Conservation (phyloP, 345 rosid species). For the Cardamine chenopodiifolia region DNA sequence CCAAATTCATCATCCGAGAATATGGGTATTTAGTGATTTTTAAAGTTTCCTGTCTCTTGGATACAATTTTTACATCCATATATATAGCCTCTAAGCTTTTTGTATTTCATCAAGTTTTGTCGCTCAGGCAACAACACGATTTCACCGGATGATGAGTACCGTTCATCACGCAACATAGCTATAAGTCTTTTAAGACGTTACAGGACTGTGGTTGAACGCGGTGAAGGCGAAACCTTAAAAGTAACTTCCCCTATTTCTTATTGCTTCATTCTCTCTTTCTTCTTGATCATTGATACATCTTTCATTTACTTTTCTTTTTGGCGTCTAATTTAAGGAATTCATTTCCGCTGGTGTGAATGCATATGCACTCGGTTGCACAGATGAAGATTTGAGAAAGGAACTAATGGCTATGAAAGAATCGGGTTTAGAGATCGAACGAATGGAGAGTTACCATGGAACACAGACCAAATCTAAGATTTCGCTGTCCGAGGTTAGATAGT, state of each 20-base stretch:
- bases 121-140: slow-evolving; percentile 49
- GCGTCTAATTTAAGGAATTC: slow-evolving; percentile 61
- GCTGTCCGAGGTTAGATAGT: slow-evolving; percentile 58
- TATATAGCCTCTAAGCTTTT: not conserved
- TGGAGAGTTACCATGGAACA: slow-evolving; percentile 66
- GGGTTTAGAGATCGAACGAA: slow-evolving; percentile 60
- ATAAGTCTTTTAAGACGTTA: slow-evolving; percentile 81
- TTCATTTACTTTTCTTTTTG: not conserved
- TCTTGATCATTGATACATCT: slow-evolving; percentile 1
- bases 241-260: slow-evolving; percentile 39
- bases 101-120: slow-evolving; percentile 47
- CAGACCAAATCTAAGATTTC: slow-evolving; percentile 65
- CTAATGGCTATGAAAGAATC: slow-evolving; percentile 70
- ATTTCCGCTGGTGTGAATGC: slow-evolving; percentile 89
- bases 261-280: slow-evolving; percentile 1
- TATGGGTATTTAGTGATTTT: slow-evolving; percentile 59
- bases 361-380: slow-evolving; percentile 83
- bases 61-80: not conserved
- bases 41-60: not conserved
- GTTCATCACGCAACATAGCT: slow-evolving; percentile 87
- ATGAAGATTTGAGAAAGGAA: slow-evolving; percentile 75
- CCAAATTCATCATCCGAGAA: slow-evolving; percentile 47
- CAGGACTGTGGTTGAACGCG: slow-evolving; percentile 80
- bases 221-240: slow-evolving; percentile 91
- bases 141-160: slow-evolving; percentile 77